Conservation (phyloP, 495 filamentous ascomycete genomes). For the Beverwykella pulmonaria region DNA sequence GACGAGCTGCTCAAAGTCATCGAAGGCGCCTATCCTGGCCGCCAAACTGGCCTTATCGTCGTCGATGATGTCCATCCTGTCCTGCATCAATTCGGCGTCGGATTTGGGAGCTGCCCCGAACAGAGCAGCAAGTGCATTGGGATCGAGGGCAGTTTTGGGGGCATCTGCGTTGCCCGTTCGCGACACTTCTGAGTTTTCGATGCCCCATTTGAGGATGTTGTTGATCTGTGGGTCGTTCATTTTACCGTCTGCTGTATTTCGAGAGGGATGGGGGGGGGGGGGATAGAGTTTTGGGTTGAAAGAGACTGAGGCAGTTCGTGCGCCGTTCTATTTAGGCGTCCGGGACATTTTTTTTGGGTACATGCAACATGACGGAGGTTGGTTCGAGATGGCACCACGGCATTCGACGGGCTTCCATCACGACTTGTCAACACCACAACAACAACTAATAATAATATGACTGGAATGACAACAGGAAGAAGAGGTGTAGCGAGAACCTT, state of each 20-base stretch:
- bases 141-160: conserved; percentile 55
- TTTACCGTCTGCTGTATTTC: background rate
- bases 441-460: no score
- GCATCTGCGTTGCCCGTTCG: conserved; percentile 42
- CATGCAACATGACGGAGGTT: conserved; percentile 9
- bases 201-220: conserved; percentile 89
- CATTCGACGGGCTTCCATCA: conserved; percentile 25
- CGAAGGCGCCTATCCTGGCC: conserved; percentile 63
- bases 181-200: conserved; percentile 70
- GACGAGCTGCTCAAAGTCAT: conserved; percentile 93
- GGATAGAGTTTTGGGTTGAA: background rate
- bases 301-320: conserved; percentile 8
- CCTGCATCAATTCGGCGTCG: conserved; percentile 88
- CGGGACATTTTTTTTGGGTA: conserved; percentile 10
- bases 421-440: background rate
- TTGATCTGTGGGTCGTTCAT: conserved; percentile 65
- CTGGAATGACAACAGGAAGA: background rate
- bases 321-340: conserved; percentile 26
- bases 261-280: background rate
- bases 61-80: conserved; percentile 72
- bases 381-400: conserved; percentile 15
- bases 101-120: conserved; percentile 64
- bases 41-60: conserved; percentile 58
- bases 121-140: conserved; percentile 69
- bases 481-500: background rate